Percentiles rank a stretch among this genome's conserved stretches.
Conservation (phyloP, 2,329 filamentous ascomycete genomes). For the Simplicillium aogashimaense region DNA sequence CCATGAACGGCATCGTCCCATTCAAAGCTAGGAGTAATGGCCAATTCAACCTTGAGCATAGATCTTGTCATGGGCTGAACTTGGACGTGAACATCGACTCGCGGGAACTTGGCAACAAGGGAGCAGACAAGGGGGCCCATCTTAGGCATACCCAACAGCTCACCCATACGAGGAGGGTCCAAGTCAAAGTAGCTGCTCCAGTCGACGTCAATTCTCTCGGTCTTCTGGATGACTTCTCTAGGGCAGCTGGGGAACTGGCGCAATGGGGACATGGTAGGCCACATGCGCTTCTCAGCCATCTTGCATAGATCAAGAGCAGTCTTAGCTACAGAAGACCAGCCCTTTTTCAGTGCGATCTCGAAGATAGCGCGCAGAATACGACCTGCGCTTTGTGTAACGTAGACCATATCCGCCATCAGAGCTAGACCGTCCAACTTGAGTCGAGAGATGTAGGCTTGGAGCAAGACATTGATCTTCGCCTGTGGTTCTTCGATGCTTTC, state of each 20-base stretch:
- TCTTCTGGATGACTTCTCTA: slow-evolving; percentile 79
- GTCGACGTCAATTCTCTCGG: slow-evolving; percentile 87
- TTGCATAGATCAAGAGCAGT: slow-evolving; percentile 91
- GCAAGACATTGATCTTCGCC: slow-evolving; percentile 93
- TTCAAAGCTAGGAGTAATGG: slow-evolving; percentile 86
- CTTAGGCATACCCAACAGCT: slow-evolving; percentile 82
- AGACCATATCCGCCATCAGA: slow-evolving; percentile 96
- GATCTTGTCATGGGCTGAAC: slow-evolving; percentile 92
- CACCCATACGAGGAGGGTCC: slow-evolving; percentile 91
- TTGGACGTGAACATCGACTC: slow-evolving; percentile 84
- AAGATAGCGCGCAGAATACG: slow-evolving; percentile 93
- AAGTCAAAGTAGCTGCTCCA: slow-evolving; percentile 95
- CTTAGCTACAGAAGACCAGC: slow-evolving; percentile 89
- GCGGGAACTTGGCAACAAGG: slow-evolving; percentile 84
- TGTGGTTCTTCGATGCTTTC: slow-evolving; percentile 95
- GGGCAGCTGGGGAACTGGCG: slow-evolving; percentile 81
- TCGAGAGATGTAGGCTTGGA: slow-evolving; percentile 93
- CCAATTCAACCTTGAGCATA: slow-evolving; percentile 81
- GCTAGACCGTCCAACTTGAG: slow-evolving; percentile 90
- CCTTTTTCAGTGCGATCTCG: slow-evolving; percentile 94
- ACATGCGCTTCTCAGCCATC: slow-evolving; percentile 99
- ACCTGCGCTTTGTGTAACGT: slow-evolving; percentile 94
- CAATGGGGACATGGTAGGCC: slow-evolving; percentile 95
- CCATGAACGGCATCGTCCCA: slow-evolving; percentile 92
- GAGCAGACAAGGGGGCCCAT: slow-evolving; percentile 78